Base-by-base conservation (phyloP, 2,329 filamentous ascomycete genomes). In the Apiospora kogelbergensis region DNA sequence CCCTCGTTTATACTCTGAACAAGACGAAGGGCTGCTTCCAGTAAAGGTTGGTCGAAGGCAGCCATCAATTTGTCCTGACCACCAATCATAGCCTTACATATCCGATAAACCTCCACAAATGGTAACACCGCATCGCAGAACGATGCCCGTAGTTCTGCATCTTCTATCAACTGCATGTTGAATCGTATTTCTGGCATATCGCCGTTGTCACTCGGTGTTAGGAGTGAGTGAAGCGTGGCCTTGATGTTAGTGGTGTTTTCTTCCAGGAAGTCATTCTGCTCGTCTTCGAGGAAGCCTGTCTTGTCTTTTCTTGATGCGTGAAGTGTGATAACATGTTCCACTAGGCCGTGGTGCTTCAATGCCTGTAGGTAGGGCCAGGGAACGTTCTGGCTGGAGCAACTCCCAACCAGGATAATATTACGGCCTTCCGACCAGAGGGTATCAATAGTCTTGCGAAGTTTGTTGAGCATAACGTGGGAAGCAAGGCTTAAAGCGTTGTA, bases 401-500 rank as follows among this genome's bases (percentile, higher is more conserved):
- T 94, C n/a, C 95, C 96, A 41, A 98, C 81, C 22, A 98, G 85
- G 68, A 95, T 86, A 66, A 97, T 86, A 70, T 88, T 88, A 73
- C 90, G 87, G 5, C 94, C 94, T 46, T 88, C 85, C 67, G 86
- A 85, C 84, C 95, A 92, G 69, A 91, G 86, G 70, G 88, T 87
- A 74, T 95, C 91, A 33, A 97, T 88, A 7, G 92, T 84, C 64
- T 88, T 86, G 67, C 93, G 89, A 15, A 99, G 81, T 69, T 91
- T 89, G 26, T 87, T 85, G 1, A 88, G 84, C 13, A 94, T 93
- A 26, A 68, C 72, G 69, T 93, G 89, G 6, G 86, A 79, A 0
- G 92, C 90, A 76, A 88, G 87, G 74, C 86, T 89, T 10, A 99
- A 84, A 72, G 97, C 93, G 67, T 92, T 89, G 75, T 94, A 92